Evolutionary conservation across 2,329 filamentous ascomycete species (phyloP), one percentile per base, ranked within the genome.

Genomic region (Davidsoniella neocaledoniae): DNA sequence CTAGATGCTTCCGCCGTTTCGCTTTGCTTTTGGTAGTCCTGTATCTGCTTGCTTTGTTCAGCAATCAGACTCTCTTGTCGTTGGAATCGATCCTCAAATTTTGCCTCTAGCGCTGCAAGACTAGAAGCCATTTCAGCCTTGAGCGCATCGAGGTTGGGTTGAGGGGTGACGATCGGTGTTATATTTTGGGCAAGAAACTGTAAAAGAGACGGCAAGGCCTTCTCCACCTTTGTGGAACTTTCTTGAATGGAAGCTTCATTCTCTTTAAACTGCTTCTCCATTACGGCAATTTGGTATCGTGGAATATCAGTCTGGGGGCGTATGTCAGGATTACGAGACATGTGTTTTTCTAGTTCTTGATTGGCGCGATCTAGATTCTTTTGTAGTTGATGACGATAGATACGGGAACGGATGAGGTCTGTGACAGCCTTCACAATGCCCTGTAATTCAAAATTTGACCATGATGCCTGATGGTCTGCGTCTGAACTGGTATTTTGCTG

Each of bases 311-410:
- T 33, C 29, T 49, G 47, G n/a, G 39, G 39, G 14, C 47, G 40
- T 7, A 49, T 26, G 37, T 49, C 47, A 5, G 40, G 47, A 19
- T 49, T 17, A n/a, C 40, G 47, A 12, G 47, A 49, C 5, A 49
- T 36, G 23, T 49, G 47, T 9, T 38, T 43, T 33, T 49, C 47
- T 26, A 49, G 19, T 2, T 33, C 33, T 21, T 49, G 47, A n/a
- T 33, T 37, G 12, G 47, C 33, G 23, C 23, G 36, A 14, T 43
- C 29, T 21, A 49, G 16, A 16, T 43, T 26, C 16, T 42, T 41
- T 36, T 6, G 40, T n/a, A 43, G 25, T n/a, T 49, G 47, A 38
- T 42, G 19, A n/a, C 33, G 40, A 23, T 33, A 16, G 12, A 49
- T 1, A 41, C 33, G 19, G 6, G 38, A 16, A 5, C 29, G 47